phyloP scores from a whole-genome alignment of 441 rosid species.

The Pelargonium cotyledonis region DNA sequence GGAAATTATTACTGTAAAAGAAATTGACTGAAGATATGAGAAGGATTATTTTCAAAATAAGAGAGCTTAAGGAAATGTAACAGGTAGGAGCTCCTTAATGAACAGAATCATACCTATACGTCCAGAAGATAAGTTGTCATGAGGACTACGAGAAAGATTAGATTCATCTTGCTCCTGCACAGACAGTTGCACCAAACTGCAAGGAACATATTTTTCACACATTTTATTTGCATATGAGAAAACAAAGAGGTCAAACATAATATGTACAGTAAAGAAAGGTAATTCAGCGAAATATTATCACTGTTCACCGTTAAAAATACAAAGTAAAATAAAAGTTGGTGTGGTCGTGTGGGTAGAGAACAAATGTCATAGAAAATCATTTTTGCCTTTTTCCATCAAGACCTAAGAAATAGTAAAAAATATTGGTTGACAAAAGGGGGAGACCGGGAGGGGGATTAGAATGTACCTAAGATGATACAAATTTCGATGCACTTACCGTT shows the following conservation, averaged over 20 bases:
- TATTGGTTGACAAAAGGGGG: not conserved
- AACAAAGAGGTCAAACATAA: conserved; percentile 11
- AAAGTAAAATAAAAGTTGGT: conserved; percentile 4
- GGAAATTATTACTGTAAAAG: not conserved
- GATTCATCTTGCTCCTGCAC: conserved; percentile 54
- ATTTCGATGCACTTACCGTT: conserved; percentile 24
- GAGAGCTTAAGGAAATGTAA: not conserved
- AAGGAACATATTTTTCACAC: conserved; percentile 20
- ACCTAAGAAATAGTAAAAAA: not conserved
- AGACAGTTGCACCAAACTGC: conserved; percentile 45
- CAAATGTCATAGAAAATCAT: conserved; percentile 6
- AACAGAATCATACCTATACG: conserved; percentile 45
- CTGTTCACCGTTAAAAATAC: not conserved
- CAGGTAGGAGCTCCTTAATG: not conserved
- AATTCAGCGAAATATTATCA: conserved; percentile 5
- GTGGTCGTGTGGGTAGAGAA: not conserved
- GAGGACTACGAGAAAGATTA: conserved; percentile 39
- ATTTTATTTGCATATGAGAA: conserved; percentile 11
- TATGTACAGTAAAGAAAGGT: conserved; percentile 12
- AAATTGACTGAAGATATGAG: not conserved
- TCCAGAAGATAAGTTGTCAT: conserved; percentile 41
- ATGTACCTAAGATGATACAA: not conserved
- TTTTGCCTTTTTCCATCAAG: not conserved
- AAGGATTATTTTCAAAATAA: no score
- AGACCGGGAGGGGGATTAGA: no score